phyloP scores from a whole-genome alignment of 495 filamentous ascomycete species.

The Hyphodiscus hymeniophilus region DNA sequence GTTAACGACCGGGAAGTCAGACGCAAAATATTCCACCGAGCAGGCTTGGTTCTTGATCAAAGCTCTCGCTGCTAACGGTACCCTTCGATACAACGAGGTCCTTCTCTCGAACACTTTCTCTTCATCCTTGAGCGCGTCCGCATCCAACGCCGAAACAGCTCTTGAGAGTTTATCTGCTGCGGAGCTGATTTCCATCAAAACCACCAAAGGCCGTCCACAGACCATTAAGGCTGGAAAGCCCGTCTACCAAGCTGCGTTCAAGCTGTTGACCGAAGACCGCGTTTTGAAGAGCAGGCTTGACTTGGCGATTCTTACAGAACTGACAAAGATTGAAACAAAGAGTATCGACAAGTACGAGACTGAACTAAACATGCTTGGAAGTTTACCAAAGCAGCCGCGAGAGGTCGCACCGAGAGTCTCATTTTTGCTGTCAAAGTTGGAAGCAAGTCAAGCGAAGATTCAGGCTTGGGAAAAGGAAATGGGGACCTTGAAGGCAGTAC shows the following conservation, averaged over 20 bases:
- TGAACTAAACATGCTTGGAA: slow-evolving; percentile 60
- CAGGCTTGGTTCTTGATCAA: slow-evolving; percentile 90
- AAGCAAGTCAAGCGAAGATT: slow-evolving; percentile 66
- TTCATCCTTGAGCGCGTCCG: slow-evolving; percentile 31
- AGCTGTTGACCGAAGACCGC: slow-evolving; percentile 55
- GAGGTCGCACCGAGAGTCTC: slow-evolving; percentile 52
- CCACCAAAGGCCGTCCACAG: slow-evolving; percentile 63
- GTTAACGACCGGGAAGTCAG: slow-evolving; percentile 39
- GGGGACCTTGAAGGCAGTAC: slow-evolving; percentile 54
- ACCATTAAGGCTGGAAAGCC: slow-evolving; percentile 75
- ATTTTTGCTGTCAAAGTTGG: slow-evolving; percentile 68
- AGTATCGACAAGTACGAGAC: slow-evolving; percentile 70
- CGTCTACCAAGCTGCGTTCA: slow-evolving; percentile 80
- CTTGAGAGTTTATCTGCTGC: slow-evolving; percentile 76
- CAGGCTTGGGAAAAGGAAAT: slow-evolving; percentile 67
- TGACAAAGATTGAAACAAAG: slow-evolving; percentile 63
- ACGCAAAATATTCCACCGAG: slow-evolving; percentile 62
- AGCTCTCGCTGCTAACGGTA: slow-evolving; percentile 50
- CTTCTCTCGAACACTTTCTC: slow-evolving; percentile 68
- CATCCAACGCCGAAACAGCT: slow-evolving; percentile 52
- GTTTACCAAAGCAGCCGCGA: slow-evolving; percentile 51
- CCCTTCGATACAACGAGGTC: slow-evolving; percentile 73
- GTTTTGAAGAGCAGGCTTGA: slow-evolving; percentile 71
- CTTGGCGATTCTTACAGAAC: slow-evolving; percentile 54
- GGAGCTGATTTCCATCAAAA: slow-evolving; percentile 77